Evolutionary conservation across 352 stramenopile genomes (phyloP).

Genomic region (Globisporangium rhizosaccharum): DNA sequence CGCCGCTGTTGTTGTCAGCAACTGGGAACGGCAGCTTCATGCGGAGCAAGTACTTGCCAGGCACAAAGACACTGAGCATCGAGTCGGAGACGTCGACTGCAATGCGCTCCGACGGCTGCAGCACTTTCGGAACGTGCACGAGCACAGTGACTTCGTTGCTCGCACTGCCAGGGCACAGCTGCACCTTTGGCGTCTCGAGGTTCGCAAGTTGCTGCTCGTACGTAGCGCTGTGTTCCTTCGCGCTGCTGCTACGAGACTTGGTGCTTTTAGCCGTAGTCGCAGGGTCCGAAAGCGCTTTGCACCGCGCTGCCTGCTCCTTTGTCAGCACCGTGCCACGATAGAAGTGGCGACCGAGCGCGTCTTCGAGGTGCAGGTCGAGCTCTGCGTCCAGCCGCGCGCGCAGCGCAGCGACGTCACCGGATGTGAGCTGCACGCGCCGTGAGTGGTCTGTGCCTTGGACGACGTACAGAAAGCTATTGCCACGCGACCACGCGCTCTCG

Average conservation of each 20-base stretch:
- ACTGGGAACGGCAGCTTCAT: slow-evolving; percentile 45
- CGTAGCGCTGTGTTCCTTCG: background rate
- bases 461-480: slow-evolving; percentile 68
- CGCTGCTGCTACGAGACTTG: background rate
- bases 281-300: slow-evolving; percentile 28
- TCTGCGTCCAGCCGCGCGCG: slow-evolving; percentile 41
- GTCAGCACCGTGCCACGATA: slow-evolving; percentile 56
- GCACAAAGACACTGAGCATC: slow-evolving; percentile 40
- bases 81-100: slow-evolving; percentile 42
- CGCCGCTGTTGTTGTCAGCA: slow-evolving; percentile 7
- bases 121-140: slow-evolving; percentile 43
- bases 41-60: slow-evolving; percentile 49
- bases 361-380: slow-evolving; percentile 45
- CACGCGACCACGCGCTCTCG: slow-evolving; percentile 59
- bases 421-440: slow-evolving; percentile 18
- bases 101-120: slow-evolving; percentile 25
- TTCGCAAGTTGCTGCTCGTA: background rate
- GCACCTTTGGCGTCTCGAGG: slow-evolving; percentile 34
- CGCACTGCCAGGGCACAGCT: slow-evolving; percentile 24
- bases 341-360: slow-evolving; percentile 53
- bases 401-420: slow-evolving; percentile 26
- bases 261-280: background rate
- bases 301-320: slow-evolving; percentile 56
- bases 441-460: slow-evolving; percentile 33
- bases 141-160: slow-evolving; percentile 32